Percentiles rank a stretch among this genome's conserved stretches.
Evolutionary conservation across 371 early-diverging fungal species (phyloP).

Genomic region (Circinella umbellata): DNA sequence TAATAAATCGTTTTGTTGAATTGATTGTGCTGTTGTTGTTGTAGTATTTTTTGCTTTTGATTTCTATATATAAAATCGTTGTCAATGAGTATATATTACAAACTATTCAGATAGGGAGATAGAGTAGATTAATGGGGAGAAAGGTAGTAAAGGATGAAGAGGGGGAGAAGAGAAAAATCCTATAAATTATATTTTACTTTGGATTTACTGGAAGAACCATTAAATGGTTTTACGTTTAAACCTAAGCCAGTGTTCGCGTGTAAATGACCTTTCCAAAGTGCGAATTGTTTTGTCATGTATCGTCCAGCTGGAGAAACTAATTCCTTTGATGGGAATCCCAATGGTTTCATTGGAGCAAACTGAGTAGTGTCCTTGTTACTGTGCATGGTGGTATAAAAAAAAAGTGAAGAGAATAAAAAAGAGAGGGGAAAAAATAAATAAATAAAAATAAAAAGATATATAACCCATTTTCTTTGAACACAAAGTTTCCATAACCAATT

Average conservation of each 20-base stretch:
- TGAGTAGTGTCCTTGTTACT: background rate
- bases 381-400: conserved; percentile 1
- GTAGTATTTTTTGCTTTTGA: too few relatives aligned
- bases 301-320: conserved; percentile 20
- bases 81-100: too few relatives aligned
- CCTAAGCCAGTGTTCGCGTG: background rate
- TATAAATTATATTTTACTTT: background rate
- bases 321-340: conserved; percentile 28
- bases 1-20: too few relatives aligned
- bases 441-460: too few relatives aligned
- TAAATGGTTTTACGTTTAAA: background rate
- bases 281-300: conserved; percentile 20
- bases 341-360: conserved; percentile 28
- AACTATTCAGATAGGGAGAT: too few relatives aligned
- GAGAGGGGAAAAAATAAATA: background rate
- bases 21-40: too few relatives aligned
- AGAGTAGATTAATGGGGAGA: too few relatives aligned
- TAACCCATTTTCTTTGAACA: too few relatives aligned
- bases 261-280: background rate
- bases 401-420: background rate
- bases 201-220: background rate
- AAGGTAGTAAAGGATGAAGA: too few relatives aligned
- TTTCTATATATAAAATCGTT: too few relatives aligned
- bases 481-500: too few relatives aligned
- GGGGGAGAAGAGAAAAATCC: too few relatives aligned